Base-by-base conservation (phyloP, 129 eudicot genomes). In the Oenanthe sinensis region DNA sequence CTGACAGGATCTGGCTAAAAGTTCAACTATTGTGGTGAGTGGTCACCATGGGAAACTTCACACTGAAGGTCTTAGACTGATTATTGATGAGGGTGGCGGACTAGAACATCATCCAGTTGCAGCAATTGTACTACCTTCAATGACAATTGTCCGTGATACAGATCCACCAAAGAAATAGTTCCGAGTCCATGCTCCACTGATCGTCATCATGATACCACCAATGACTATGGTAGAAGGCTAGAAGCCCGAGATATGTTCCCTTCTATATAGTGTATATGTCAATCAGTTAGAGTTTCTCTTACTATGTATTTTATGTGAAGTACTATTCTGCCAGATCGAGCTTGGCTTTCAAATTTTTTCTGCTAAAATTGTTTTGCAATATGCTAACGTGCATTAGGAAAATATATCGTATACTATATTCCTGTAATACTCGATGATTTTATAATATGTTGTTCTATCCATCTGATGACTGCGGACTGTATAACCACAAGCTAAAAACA, bases 31-130 rank as follows among this genome's bases (percentile, higher is more conserved):
- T 50, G 84, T 94, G 74, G 86, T 91, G 8, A 94, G 98, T 75
- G 98, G 98, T 76, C 98, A 94, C 86, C 98, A 94, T 83, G 98
- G 91, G 40, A 91, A 87, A 89, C 90, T 94, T 79, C 93, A 89
- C 43, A 81, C 88, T 69, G 97, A 94, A 46, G 97, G 90, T 20
- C 86, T 84, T 47, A 87, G 98, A 74, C 70, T 94, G 77, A 86
- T 94, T 40, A 94, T 94, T 26, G 98, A 94, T 71, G 82, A 87
- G 84, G 92, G 97, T 4, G 97, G 96, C 28, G 98, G 98, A 22
- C 77, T 85, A 10, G 81, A 79, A 83, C 70, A 84, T 37, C 89
- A 94, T 77, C 93, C 97, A 1, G 76, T 94, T 40, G 97, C 96
- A 77, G 97, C 98, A 17, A 73, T 89, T 50, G 87, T 94, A 75